Conservation (phyloP, 2,329 filamentous ascomycete species). For the Teratosphaeriaceae sp. region DNA sequence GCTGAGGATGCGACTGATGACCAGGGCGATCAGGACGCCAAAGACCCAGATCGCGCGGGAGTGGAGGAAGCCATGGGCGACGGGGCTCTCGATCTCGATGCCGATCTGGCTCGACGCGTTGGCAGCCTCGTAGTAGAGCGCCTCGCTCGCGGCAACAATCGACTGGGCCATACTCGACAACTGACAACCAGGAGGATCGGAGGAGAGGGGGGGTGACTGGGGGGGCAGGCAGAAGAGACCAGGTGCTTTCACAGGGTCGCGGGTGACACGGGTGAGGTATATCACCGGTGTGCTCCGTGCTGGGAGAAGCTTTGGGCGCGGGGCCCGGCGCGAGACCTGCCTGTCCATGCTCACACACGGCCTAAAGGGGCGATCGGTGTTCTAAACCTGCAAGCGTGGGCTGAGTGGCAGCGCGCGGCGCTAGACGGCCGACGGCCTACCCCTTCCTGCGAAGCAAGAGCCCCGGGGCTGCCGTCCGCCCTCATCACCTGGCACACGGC, state of each 20-base stretch:
- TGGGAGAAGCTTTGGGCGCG: not conserved
- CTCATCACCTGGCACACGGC: too few relatives aligned
- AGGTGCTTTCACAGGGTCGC: too few relatives aligned
- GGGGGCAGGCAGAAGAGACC: too few relatives aligned
- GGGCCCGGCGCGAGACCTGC: not conserved
- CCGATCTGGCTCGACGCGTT: not conserved
- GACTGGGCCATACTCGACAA: not conserved
- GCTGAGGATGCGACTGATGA: not conserved
- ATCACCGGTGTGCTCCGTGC: not conserved
- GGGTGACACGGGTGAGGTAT: too few relatives aligned
- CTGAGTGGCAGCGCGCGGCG: too few relatives aligned
- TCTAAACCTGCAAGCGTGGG: too few relatives aligned
- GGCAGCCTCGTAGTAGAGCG: not conserved
- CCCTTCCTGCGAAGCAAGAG: too few relatives aligned
- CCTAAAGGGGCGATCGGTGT: not conserved
- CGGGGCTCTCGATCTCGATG: not conserved
- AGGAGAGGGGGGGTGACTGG: not conserved
- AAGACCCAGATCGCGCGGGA: not conserved
- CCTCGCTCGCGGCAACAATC: not conserved
- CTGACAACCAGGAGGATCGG: too few relatives aligned
- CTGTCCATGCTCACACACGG: too few relatives aligned
- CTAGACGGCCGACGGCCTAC: too few relatives aligned
- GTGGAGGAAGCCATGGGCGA: not conserved
- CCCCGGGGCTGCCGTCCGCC: too few relatives aligned
- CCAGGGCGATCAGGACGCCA: not conserved